A percentile compares a stretch with the other conserved stretches of the same genome.
Conservation (phyloP, 495 filamentous ascomycete genomes). For the Haplographium delicatum region DNA sequence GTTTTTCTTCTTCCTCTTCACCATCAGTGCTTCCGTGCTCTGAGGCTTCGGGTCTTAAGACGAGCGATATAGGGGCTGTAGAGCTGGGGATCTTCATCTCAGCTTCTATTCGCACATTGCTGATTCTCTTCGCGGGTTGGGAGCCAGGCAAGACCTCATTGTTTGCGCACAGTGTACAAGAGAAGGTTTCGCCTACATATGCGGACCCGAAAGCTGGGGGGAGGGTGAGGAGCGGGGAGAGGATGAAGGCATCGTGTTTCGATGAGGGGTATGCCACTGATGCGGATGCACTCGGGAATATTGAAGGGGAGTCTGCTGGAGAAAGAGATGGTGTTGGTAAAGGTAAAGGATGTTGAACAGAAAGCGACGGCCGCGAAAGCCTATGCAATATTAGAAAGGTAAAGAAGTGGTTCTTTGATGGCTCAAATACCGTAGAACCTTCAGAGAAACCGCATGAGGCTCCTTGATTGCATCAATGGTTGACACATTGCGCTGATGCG, state of each 20-base stretch:
- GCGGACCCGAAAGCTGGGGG: constrained; percentile 89
- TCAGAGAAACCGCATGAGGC: constrained; percentile 80
- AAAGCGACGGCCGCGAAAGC: constrained; percentile 49
- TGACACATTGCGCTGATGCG: constrained; percentile 25
- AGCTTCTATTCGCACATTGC: constrained; percentile 73
- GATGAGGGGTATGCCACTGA: constrained; percentile 23
- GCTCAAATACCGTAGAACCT: constrained; percentile 58
- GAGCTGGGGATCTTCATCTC: constrained; percentile 85
- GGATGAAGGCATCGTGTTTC: constrained; percentile 21
- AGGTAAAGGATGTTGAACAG: constrained; percentile 42
- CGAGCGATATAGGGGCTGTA: constrained; percentile 13
- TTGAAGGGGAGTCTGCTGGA: constrained; percentile 14
- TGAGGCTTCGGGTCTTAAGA: constrained; percentile 20
- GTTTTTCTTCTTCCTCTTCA: constrained; percentile 11
- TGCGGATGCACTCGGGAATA: constrained; percentile 10
- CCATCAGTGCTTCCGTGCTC: too few species aligned
- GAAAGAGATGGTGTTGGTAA: constrained; percentile 20
- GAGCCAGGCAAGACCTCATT: constrained; percentile 58
- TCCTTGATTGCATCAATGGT: constrained; percentile 58
- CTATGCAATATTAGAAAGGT: constrained; percentile 24
- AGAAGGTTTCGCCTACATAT: constrained; percentile 93
- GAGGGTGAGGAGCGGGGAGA: constrained; percentile 67
- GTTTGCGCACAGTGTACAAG: constrained; percentile 89
- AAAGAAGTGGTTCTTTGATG: neutral
- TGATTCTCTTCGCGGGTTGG: constrained; percentile 50